Percentiles rank a stretch among this genome's conserved stretches.
phyloP scores from a whole-genome alignment of 2,329 filamentous ascomycete species.

The Thelonectria discophora region DNA sequence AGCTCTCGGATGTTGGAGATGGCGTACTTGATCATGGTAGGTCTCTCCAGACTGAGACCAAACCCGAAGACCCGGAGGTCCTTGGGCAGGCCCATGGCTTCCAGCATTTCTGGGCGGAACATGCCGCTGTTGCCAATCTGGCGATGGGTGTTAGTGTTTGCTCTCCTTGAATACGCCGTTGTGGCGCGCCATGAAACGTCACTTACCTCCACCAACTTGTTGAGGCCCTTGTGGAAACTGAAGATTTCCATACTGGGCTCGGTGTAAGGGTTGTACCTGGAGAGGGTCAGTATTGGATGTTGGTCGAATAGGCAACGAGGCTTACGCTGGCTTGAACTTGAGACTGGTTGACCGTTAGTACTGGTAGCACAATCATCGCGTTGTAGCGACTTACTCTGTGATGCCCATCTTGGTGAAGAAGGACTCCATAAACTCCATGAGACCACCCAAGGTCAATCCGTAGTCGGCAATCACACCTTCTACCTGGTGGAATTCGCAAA shows the following conservation, averaged over 20 bases:
- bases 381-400: conserved; percentile 41
- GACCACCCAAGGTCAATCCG: conserved; percentile 86
- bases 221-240: conserved; percentile 87
- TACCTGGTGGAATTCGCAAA: conserved; percentile 98
- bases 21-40: conserved; percentile 96
- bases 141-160: conserved; percentile 8
- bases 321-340: conserved; percentile 87
- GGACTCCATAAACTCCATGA: conserved; percentile 92
- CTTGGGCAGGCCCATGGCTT: conserved; percentile 91
- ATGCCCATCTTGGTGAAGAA: conserved; percentile 99
- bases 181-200: too few species aligned
- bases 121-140: conserved; percentile 96
- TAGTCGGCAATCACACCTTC: conserved; percentile 99
- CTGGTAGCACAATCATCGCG: neutral
- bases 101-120: conserved; percentile 98
- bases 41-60: conserved; percentile 89
- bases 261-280: conserved; percentile 84
- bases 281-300: neutral
- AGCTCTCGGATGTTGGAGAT: conserved; percentile 92
- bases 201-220: conserved; percentile 80
- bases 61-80: conserved; percentile 95
- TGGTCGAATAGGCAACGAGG: neutral
- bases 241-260: conserved; percentile 99
- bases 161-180: too few species aligned
- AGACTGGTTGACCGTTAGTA: conserved; percentile 56